Percentiles rank a stretch among this genome's conserved stretches.
phyloP scores from a whole-genome alignment of 371 early-diverging fungal species.

The Lichtheimia corymbifera region DNA sequence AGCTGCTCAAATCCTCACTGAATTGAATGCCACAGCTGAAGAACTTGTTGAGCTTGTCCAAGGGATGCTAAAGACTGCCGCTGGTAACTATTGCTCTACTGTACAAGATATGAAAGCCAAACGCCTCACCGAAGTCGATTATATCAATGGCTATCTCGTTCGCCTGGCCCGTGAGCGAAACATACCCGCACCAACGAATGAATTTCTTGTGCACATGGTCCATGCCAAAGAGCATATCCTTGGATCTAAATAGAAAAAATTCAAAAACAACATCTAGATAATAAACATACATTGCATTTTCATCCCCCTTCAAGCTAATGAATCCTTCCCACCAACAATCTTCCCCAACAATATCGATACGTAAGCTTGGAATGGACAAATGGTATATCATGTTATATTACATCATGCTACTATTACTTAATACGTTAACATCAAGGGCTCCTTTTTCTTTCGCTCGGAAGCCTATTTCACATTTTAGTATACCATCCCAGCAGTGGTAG shows the following conservation, averaged over 20 bases:
- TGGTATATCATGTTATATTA: not conserved
- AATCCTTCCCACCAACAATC: not conserved
- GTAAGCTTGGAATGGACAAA: no score
- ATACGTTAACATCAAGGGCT: slow-evolving; percentile 12
- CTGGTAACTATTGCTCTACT: slow-evolving; percentile 57
- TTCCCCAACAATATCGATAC: no score
- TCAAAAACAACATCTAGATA: not conserved
- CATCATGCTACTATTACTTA: not conserved
- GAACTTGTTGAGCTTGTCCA: slow-evolving; percentile 26
- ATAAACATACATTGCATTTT: not conserved
- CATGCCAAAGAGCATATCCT: slow-evolving; percentile 32
- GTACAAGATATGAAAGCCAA: slow-evolving; percentile 47
- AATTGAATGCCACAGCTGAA: slow-evolving; percentile 26
- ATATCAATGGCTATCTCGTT: slow-evolving; percentile 61
- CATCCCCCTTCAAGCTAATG: not conserved
- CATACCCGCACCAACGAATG: slow-evolving; percentile 19
- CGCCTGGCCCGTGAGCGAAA: slow-evolving; percentile 20
- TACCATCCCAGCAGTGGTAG: no score
- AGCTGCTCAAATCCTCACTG: slow-evolving; percentile 25
- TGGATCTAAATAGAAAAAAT: not conserved
- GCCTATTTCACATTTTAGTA: not conserved
- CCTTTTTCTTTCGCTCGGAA: slow-evolving; percentile 5
- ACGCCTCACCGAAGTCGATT: slow-evolving; percentile 57
- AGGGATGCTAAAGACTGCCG: slow-evolving; percentile 27
- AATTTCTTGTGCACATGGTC: slow-evolving; percentile 25